Evolutionary conservation across 805 yeast species (phyloP), one percentile per base, ranked within the genome.

Genomic region (Limtongia smithiae): DNA sequence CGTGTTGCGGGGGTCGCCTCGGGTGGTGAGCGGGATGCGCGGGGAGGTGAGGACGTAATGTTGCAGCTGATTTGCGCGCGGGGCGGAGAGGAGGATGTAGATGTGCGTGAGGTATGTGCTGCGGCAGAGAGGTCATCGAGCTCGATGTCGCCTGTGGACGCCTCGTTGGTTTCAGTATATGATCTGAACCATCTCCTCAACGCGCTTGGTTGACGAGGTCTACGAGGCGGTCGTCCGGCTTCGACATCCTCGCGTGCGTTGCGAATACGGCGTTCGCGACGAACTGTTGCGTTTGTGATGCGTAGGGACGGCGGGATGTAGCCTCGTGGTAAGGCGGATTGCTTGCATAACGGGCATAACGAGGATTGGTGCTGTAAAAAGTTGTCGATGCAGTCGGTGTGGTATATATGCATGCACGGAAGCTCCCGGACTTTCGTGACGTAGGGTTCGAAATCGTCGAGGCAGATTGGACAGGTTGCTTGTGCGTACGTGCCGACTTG

Each of bases 381-480:
- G 1, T 89, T 88, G 61, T 85, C 93, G 44, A 86, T 75, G 64
- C 95, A 86, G 11, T 74, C 80, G 8, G 82, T 74, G 61, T 86
- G 94, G 74, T 81, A 86, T 11, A 81, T 86, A 67, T 86, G 94
- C 14, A 86, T 83, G 68, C 95, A 87, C 11, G 86, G 76, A 38
- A 86, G 70, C 0, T 87, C 89, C 51, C 94, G 75, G 12, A 57
- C 57, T 1, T 68, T 61, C 4, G 66, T 60, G 41, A 83, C 90
- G 11, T 78, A 81, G 44, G 76, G 74, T 48, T 77, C 81, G 49
- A 82, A 76, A 8, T 71, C 69, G 40, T 86, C 95, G 42, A 86
- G 74, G 66, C 95, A 86, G 55, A 86, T 85, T 14, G 93, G 87
- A 71, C 95, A 86, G 0, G 60, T 37, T 27, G 51, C 28, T 33